These are phyloP conservation scores for Wickerhamiella domercqiae DNA, from an alignment of 805 yeast genomes.

Conservation along the genomic window DNA sequence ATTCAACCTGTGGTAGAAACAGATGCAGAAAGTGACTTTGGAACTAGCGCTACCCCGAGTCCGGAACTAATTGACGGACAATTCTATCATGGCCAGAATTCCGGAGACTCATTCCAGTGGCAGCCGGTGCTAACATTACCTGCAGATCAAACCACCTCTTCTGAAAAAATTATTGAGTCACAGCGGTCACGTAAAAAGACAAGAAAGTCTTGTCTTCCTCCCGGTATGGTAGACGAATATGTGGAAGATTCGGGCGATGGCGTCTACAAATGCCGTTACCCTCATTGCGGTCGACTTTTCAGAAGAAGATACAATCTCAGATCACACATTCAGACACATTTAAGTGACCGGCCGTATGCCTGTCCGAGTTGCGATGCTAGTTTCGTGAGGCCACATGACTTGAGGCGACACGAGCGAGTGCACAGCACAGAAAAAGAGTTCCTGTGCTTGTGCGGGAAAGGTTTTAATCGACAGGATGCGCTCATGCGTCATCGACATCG, in stretches of 20 bases:
- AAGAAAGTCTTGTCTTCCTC: conserved; percentile 55
- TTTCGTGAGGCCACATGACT: conserved; percentile 91
- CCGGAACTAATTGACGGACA: not conserved
- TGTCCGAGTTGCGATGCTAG: conserved; percentile 65
- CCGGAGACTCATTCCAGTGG: conserved; percentile 20
- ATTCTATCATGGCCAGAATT: conserved; percentile 1
- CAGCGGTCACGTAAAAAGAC: conserved; percentile 24
- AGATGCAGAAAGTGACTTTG: too few species aligned
- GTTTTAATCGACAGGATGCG: conserved; percentile 81
- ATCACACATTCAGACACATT: conserved; percentile 92
- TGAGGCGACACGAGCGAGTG: conserved; percentile 75
- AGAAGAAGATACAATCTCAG: conserved; percentile 82
- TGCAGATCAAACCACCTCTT: conserved; percentile 15
- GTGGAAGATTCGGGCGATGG: conserved; percentile 66
- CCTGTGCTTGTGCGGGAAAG: conserved; percentile 85
- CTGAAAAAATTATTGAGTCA: conserved; percentile 21
- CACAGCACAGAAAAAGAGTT: conserved; percentile 57
- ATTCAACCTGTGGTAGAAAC: too few species aligned
- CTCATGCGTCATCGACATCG: conserved; percentile 64
- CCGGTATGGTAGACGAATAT: conserved; percentile 75
- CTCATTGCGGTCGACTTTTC: conserved; percentile 68
- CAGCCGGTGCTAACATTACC: conserved; percentile 26
- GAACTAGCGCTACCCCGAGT: not conserved
- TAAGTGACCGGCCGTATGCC: conserved; percentile 81
- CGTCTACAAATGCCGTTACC: conserved; percentile 56